Evolutionary conservation across 2,329 filamentous ascomycete species (phyloP), one percentile per base, ranked within the genome.

Genomic region (Incumbomyces lentus): DNA sequence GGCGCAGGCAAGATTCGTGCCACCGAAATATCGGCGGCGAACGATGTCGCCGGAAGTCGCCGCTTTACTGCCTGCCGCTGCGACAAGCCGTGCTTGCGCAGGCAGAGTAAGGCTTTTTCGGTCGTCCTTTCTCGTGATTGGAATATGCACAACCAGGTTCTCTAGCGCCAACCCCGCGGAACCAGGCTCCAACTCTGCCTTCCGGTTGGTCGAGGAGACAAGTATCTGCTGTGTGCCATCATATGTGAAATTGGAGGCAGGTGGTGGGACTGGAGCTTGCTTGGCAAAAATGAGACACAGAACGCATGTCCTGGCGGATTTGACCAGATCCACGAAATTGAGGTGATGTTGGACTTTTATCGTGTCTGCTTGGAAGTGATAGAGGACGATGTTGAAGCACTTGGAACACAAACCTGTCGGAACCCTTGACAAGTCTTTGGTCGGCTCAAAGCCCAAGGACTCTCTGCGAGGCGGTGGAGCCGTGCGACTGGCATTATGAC

Each of bases 321-420:
- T 37, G 6, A 45, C 42, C 18, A 45, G 19, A 19, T 45, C 42
- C 33, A 45, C 42, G 26, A 45, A 45, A 18, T 45, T 45, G 33
- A 32, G 42, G 18, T 45, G 42, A 14, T 45, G 34, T 22, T 45
- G 42, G 22, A 38, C 34, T 16, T 36, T 37, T 17, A 19, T 35
- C 10, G 26, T 37, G 17, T 45, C 42, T 16, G 32, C 22, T 22
- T 31, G 16, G 34, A 45, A 45, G n/a, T 38, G 42, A 17, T 29
- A 37, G 3, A 45, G 33, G 12, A 16, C 42, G 14, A 45, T 45
- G 14, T 45, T 34, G 34, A 45, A 45, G 19, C 42, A 45, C 17
- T 45, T 45, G 18, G 42, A 45, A 31, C 42, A 45, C 17, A 45
- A 29, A 2, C 42, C 42, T 2, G 42, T 18, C n/a, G 42, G 42